Evolutionary conservation across 2,329 filamentous ascomycete species (phyloP), one percentile per base, ranked within the genome.

Genomic region (Xylariaceae sp.): DNA sequence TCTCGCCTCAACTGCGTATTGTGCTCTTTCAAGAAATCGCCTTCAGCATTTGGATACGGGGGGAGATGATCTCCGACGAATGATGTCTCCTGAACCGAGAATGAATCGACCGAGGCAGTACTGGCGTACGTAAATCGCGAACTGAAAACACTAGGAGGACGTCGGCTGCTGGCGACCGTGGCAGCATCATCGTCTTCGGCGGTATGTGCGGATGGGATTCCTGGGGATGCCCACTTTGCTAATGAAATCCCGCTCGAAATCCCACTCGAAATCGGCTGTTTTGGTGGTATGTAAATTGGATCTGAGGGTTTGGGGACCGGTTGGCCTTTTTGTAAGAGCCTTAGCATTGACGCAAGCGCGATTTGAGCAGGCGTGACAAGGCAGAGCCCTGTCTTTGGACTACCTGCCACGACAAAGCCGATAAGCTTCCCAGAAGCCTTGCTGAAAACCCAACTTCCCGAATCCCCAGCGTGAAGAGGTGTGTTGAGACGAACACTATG

Each of bases 381-480:
- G 41, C 46, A 48, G 24, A 36, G 41, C 7, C 30, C 24, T 9
- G 38, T 43, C 19, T 41, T 39, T 9, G 38, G 35, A 26, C 36
- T 43, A n/a, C 46, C 46, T 3, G 46, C 43, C 22, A 46, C n/a
- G 9, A 48, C 46, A 8, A 43, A 41, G 8, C 46, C 46, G 17
- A 39, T 15, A 29, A 43, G 13, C 4, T 39, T 19, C 11, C 38
- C 34, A 6, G 22, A 26, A 6, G 19, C 16, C 9, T 17, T 29
- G 28, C 41, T 19, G 15, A 37, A 48, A 16, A 41, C 46, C 43
- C 46, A 48, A 15, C 46, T 46, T 11, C 46, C 43, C 9, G 43
- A 43, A n/a, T 48, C 46, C 8, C 46, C 43, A 7, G 28, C 39
- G 11, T 33, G 36, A 4, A 43, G 15, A 3, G 46, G 36, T 9